phyloP scores from a whole-genome alignment of 2,329 filamentous ascomycete species.

The Teratosphaeria gauchensis region DNA sequence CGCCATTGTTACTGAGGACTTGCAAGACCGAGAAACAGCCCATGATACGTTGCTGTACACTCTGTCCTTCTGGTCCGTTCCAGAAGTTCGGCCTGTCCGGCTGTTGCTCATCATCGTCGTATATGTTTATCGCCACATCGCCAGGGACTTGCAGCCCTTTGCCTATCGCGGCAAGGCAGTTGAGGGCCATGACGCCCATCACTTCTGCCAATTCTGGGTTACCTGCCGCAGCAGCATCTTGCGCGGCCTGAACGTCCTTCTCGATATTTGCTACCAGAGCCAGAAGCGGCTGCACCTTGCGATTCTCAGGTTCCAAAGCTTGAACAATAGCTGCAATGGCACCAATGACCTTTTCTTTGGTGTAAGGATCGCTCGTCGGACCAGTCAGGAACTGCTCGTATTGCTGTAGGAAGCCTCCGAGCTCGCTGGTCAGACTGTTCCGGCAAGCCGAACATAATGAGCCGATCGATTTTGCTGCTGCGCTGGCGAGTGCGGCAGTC shows the following conservation, averaged over 20 bases:
- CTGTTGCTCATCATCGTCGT: slow-evolving; percentile 35
- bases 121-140: slow-evolving; percentile 59
- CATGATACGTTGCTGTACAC: slow-evolving; percentile 43
- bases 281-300: slow-evolving; percentile 46
- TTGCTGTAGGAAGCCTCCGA: slow-evolving; percentile 59
- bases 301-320: slow-evolving; percentile 51
- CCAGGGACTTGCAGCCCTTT: slow-evolving; percentile 61
- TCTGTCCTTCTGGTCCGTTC: slow-evolving; percentile 38
- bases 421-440: slow-evolving; percentile 55
- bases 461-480: slow-evolving; percentile 64
- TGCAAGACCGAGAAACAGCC: slow-evolving; percentile 42
- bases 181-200: slow-evolving; percentile 45
- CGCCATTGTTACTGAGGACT: slow-evolving; percentile 50
- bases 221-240: slow-evolving; percentile 21
- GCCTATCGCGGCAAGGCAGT: slow-evolving; percentile 60
- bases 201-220: slow-evolving; percentile 34
- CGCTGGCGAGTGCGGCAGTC: slow-evolving; percentile 48
- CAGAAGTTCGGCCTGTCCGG: slow-evolving; percentile 35
- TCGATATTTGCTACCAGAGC: slow-evolving; percentile 54
- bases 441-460: slow-evolving; percentile 69
- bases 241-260: slow-evolving; percentile 45
- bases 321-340: slow-evolving; percentile 69
- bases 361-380: slow-evolving; percentile 54
- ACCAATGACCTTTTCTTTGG: slow-evolving; percentile 63
- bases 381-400: slow-evolving; percentile 56